Conservation (phyloP, 2,329 filamentous ascomycete species). For the Penicillium digitatum region DNA sequence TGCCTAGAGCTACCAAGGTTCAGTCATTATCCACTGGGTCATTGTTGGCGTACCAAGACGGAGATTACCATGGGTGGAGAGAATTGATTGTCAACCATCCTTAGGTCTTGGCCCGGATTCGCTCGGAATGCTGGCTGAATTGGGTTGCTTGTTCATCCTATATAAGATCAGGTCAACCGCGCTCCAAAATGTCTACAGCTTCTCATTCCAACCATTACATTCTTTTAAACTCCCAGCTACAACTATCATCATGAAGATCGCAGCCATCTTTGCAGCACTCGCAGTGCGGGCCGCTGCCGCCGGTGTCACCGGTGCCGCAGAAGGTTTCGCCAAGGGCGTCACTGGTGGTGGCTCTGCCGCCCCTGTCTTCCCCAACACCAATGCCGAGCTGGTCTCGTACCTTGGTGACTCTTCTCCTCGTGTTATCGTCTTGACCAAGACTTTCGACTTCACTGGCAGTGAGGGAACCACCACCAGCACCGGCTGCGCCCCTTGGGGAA, state of each 20-base stretch:
- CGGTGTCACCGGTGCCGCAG: constrained; percentile 35
- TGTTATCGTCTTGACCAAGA: constrained; percentile 49
- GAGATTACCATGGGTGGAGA: constrained; percentile 1
- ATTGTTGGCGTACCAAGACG: background rate
- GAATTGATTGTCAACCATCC: background rate
- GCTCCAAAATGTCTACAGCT: background rate
- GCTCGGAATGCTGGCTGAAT: background rate
- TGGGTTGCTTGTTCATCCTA: background rate
- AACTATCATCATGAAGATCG: constrained; percentile 16
- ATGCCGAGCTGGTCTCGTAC: constrained; percentile 56
- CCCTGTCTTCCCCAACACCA: constrained; percentile 53
- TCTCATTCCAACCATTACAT: constrained; percentile 1
- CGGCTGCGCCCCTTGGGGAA: constrained; percentile 59
- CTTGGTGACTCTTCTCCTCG: constrained; percentile 53
- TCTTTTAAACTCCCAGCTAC: background rate
- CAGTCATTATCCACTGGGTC: background rate
- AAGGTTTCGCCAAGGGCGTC: constrained; percentile 52
- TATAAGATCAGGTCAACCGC: background rate
- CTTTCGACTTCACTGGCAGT: constrained; percentile 47
- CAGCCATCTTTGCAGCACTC: constrained; percentile 18
- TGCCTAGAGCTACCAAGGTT: background rate
- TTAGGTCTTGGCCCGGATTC: background rate
- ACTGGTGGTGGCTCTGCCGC: constrained; percentile 58
- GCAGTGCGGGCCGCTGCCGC: constrained; percentile 21
- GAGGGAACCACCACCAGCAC: constrained; percentile 51